A percentile compares a stretch with the other conserved stretches of the same genome.
Conservation (phyloP, 1,139 yeast species). For the Nematodospora anomalae region DNA sequence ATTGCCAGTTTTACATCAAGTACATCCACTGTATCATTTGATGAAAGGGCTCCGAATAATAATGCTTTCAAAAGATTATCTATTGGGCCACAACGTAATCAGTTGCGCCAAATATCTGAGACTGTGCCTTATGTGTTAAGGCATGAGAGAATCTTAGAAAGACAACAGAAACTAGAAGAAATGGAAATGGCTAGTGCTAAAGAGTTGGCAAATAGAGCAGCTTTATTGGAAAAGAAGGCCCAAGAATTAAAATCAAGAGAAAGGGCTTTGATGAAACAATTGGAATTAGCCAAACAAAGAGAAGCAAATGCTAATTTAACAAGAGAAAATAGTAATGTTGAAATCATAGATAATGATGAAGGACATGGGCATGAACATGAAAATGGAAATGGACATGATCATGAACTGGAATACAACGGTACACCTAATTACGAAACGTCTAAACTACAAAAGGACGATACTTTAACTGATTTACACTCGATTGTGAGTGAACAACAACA, state of each 20-base stretch:
- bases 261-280: constrained; percentile 45
- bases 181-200: constrained; percentile 75
- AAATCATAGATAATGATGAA: constrained; percentile 9
- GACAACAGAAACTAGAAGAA: constrained; percentile 76
- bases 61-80: constrained; percentile 57
- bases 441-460: constrained; percentile 44
- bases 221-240: constrained; percentile 74
- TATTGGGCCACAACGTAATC: constrained; percentile 61
- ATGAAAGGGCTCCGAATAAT: constrained; percentile 25
- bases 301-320: constrained; percentile 5
- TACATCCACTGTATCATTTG: constrained; percentile 31
- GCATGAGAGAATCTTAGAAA: constrained; percentile 71
- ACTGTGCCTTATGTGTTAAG: constrained; percentile 78
- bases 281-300: constrained; percentile 22
- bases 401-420: constrained; percentile 6
- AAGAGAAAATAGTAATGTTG: constrained; percentile 4
- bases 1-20: constrained; percentile 33
- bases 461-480: constrained; percentile 55
- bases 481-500: constrained; percentile 21
- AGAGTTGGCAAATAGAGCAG: constrained; percentile 70
- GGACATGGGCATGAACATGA: constrained; percentile 3
- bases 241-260: constrained; percentile 71
- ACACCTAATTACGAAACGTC: constrained; percentile 7
- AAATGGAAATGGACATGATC: background rate
- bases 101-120: constrained; percentile 73